Conservation (phyloP, 2,329 filamentous ascomycete species). For the Phyllosticta citrichinensis region DNA sequence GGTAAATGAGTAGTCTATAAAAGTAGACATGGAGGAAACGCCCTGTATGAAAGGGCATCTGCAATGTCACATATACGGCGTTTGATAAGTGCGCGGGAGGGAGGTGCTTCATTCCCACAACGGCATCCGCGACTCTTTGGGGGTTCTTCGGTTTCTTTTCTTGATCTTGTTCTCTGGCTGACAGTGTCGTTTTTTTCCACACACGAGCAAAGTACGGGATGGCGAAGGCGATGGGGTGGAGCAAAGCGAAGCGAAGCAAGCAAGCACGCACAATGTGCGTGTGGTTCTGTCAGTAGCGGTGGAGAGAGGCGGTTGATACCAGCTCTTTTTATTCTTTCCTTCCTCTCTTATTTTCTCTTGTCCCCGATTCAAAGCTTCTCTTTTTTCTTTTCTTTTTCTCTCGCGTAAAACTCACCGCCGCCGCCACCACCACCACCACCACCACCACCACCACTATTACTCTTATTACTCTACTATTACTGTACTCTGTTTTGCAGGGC, state of each 20-base stretch:
- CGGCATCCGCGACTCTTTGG: constrained; percentile 4
- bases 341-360: neutral
- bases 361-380: neutral
- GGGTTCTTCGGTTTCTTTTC: neutral
- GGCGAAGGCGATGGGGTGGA: neutral
- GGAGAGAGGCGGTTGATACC: constrained; percentile 10
- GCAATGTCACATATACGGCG: constrained; percentile 10
- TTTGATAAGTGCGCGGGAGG: constrained; percentile 7
- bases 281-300: constrained; percentile 5
- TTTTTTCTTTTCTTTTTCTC: neutral
- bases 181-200: neutral
- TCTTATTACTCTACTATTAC: neutral
- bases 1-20: constrained; percentile 1
- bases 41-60: neutral
- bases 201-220: neutral
- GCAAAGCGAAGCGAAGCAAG: neutral
- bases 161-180: constrained; percentile 2
- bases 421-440: too few species aligned
- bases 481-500: neutral
- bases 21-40: constrained; percentile 9
- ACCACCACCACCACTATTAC: neutral
- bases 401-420: too few species aligned
- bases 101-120: neutral
- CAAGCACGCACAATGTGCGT: neutral
- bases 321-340: constrained; percentile 3